phyloP scores from a whole-genome alignment of 306 rosid genomes.

The Gastrolobium bilobum region DNA sequence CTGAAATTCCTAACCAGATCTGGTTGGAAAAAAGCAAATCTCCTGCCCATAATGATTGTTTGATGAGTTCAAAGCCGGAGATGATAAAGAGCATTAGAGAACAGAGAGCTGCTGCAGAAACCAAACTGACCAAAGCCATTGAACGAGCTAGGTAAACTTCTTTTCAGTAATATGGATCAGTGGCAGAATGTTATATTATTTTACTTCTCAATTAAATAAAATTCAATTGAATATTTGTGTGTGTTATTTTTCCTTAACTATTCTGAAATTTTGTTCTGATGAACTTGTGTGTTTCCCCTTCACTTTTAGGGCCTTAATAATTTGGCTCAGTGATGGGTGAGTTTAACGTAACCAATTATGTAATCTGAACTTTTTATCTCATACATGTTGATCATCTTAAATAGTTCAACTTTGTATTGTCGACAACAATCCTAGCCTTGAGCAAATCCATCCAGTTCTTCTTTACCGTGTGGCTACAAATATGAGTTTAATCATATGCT shows the following conservation, averaged over 20 bases:
- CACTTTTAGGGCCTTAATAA: neutral
- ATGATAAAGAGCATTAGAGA: slow-evolving; percentile 91
- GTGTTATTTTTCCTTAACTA: neutral
- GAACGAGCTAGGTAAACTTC: slow-evolving; percentile 82
- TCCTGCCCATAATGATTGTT: slow-evolving; percentile 86
- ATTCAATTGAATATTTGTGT: neutral
- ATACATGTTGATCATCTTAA: no score
- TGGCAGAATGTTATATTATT: neutral
- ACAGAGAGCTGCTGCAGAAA: slow-evolving; percentile 76
- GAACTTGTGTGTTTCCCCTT: neutral
- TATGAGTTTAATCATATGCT: no score
- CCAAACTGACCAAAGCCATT: slow-evolving; percentile 73
- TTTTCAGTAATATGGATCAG: slow-evolving; percentile 4
- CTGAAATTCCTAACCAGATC: slow-evolving; percentile 45
- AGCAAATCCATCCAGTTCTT: no score
- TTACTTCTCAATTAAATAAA: neutral
- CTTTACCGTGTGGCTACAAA: no score
- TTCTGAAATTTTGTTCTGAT: neutral
- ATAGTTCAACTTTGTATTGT: no score
- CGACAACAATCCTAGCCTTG: no score
- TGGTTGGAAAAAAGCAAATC: slow-evolving; percentile 60
- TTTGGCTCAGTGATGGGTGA: neutral
- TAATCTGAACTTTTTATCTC: no score
- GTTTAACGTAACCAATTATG: slow-evolving; percentile 4
- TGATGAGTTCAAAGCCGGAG: slow-evolving; percentile 85